Percentiles rank a stretch among this genome's conserved stretches.
These are phyloP conservation scores for Calonectria montana DNA, from an alignment of 2,329 filamentous ascomycete species.

Conservation along the genomic window DNA sequence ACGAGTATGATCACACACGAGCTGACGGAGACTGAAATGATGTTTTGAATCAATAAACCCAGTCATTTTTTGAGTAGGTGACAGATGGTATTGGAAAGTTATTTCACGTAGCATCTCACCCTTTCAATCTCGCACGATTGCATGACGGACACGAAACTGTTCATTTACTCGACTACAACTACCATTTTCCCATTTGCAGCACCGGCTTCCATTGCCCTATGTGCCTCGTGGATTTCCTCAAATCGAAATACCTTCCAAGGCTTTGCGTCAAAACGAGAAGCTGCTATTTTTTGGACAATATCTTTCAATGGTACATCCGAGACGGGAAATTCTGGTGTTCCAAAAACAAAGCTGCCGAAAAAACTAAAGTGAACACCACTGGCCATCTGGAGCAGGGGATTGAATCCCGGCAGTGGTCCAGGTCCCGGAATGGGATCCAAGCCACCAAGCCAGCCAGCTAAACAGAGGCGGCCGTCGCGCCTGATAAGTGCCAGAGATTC, in stretches of 20 bases:
- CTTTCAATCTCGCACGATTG: neutral
- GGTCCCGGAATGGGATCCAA: conserved; percentile 45
- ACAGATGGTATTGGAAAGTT: neutral
- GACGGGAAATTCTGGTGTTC: conserved; percentile 49
- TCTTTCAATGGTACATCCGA: conserved; percentile 51
- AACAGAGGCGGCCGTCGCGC: neutral
- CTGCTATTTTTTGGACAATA: conserved; percentile 51
- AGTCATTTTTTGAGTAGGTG: too few relatives aligned
- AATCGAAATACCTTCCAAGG: conserved; percentile 49
- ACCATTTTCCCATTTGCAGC: conserved; percentile 7
- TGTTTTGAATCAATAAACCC: too few relatives aligned
- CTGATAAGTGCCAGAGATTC: conserved; percentile 3
- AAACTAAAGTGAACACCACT: conserved; percentile 58
- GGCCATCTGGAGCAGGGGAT: conserved; percentile 57
- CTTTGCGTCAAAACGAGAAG: conserved; percentile 47
- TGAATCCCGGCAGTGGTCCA: conserved; percentile 41
- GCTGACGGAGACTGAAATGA: too few relatives aligned
- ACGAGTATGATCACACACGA: too few relatives aligned
- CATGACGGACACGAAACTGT: neutral
- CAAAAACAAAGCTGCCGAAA: conserved; percentile 54
- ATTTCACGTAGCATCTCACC: neutral
- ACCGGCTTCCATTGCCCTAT: conserved; percentile 44
- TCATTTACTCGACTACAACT: neutral
- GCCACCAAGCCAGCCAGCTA: conserved; percentile 26
- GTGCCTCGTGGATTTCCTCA: conserved; percentile 47